phyloP scores from a whole-genome alignment of 352 stramenopile species.

The Pythium vanterpoolii region DNA sequence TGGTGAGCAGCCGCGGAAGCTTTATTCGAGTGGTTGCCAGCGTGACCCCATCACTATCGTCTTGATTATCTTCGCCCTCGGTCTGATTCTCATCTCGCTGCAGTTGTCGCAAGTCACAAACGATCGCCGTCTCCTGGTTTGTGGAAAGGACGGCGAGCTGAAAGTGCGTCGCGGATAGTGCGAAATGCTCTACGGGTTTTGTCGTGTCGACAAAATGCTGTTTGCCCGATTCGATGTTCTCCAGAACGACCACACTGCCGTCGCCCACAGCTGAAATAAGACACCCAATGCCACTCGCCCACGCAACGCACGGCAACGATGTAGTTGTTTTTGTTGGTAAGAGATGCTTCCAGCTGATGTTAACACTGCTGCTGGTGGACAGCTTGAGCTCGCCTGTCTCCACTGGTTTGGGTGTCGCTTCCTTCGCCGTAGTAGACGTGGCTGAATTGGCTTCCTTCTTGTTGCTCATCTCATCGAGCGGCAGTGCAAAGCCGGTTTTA shows the following conservation, averaged over 20 bases:
- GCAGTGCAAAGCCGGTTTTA: constrained; percentile 7
- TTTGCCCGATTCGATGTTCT: constrained; percentile 14
- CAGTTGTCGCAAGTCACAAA: constrained; percentile 3
- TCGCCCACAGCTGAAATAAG: constrained; percentile 5
- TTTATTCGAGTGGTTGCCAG: background rate
- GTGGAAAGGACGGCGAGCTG: background rate
- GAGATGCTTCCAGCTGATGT: constrained; percentile 11
- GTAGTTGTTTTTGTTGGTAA: background rate
- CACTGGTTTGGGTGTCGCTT: background rate
- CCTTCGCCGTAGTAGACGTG: background rate
- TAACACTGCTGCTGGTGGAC: background rate
- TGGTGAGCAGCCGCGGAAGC: background rate
- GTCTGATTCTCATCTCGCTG: constrained; percentile 11
- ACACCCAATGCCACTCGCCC: constrained; percentile 9
- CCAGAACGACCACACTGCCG: constrained; percentile 7
- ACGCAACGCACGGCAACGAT: background rate
- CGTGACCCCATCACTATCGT: background rate
- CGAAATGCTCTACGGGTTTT: background rate
- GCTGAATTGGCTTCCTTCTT: background rate
- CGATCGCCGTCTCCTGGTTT: background rate
- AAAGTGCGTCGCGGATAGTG: constrained; percentile 7
- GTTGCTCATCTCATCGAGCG: constrained; percentile 12
- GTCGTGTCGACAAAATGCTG: constrained; percentile 3
- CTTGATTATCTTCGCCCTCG: background rate
- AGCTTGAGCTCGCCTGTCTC: background rate